Conservation (phyloP, 2,329 filamentous ascomycete species). For the Hansfordia pulvinata region DNA sequence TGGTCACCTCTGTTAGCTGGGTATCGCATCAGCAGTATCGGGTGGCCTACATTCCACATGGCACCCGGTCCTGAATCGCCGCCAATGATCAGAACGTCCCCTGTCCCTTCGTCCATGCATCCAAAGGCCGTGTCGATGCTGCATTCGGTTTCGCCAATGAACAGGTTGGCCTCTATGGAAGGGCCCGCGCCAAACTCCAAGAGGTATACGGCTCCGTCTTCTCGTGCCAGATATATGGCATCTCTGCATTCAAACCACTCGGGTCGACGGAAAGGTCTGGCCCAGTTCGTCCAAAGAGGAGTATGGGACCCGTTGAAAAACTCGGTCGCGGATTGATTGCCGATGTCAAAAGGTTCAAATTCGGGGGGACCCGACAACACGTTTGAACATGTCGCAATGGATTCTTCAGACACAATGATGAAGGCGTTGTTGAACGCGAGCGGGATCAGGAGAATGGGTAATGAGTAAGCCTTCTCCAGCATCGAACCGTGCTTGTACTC, state of each 20-base stretch:
- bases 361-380: conserved; percentile 35
- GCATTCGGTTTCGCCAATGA: conserved; percentile 53
- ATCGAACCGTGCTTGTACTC: conserved; percentile 34
- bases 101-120: conserved; percentile 51
- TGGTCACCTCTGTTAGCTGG: conserved; percentile 16
- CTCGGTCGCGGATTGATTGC: conserved; percentile 23
- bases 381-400: conserved; percentile 42
- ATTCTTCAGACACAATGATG: conserved; percentile 48
- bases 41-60: conserved; percentile 50
- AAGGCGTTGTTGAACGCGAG: conserved; percentile 59
- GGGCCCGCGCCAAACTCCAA: conserved; percentile 51
- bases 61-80: conserved; percentile 69
- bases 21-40: not conserved
- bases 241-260: conserved; percentile 53
- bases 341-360: conserved; percentile 30
- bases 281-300: conserved; percentile 76
- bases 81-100: conserved; percentile 68
- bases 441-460: conserved; percentile 61
- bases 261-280: conserved; percentile 56
- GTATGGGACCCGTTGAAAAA: conserved; percentile 29
- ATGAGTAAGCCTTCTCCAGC: conserved; percentile 34
- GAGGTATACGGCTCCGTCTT: conserved; percentile 71
- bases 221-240: conserved; percentile 72
- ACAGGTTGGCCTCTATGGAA: conserved; percentile 37
- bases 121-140: conserved; percentile 76